Evolutionary conservation across 352 stramenopile species (phyloP).

Genomic region (Phytophthora ramorum): DNA sequence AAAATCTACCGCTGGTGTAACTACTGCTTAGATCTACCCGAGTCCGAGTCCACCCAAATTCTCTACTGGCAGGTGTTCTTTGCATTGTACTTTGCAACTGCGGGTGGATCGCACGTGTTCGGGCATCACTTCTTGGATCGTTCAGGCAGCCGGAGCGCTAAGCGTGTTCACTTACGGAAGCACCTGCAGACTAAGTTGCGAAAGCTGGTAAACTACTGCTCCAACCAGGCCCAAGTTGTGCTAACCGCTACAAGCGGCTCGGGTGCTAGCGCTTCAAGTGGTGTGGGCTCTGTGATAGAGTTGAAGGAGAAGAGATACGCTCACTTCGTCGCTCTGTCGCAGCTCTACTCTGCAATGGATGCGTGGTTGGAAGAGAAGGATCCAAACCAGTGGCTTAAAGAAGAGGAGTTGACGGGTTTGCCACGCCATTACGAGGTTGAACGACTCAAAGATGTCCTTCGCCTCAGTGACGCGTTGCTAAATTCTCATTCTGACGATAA

Average conservation of each 20-base stretch:
- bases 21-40: conserved; percentile 65
- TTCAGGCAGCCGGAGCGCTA: conserved; percentile 33
- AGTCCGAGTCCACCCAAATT: conserved; percentile 56
- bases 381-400: conserved; percentile 80
- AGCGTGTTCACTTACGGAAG: conserved; percentile 56
- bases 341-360: conserved; percentile 86
- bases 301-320: conserved; percentile 61
- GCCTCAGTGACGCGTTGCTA: conserved; percentile 70
- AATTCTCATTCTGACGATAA: conserved; percentile 38
- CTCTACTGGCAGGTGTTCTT: conserved; percentile 83
- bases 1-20: conserved; percentile 77
- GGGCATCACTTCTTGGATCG: conserved; percentile 72
- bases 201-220: conserved; percentile 66
- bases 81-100: conserved; percentile 70
- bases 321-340: conserved; percentile 62
- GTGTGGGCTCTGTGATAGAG: conserved; percentile 19
- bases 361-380: conserved; percentile 86
- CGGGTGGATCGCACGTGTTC: conserved; percentile 56
- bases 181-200: conserved; percentile 64
- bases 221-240: conserved; percentile 67
- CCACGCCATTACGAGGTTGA: conserved; percentile 81
- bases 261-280: conserved; percentile 5
- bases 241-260: conserved; percentile 45
- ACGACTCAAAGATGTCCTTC: conserved; percentile 71
- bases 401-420: conserved; percentile 72